phyloP scores from a whole-genome alignment of 164 flowering plant species.

The Liquidambar formosana region DNA sequence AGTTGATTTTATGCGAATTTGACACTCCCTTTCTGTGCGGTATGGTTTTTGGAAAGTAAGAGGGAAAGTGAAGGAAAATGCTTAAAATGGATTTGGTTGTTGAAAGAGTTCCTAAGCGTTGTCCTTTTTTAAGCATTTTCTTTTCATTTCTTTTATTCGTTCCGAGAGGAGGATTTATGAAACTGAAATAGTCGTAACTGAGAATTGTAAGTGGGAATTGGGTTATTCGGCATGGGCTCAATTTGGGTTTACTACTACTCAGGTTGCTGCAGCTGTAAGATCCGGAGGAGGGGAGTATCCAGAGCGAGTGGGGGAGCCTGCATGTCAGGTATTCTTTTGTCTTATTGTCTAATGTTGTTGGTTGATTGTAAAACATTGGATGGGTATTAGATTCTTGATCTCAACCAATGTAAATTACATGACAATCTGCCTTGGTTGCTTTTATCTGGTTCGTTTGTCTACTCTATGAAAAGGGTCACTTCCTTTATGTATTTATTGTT shows the following conservation, averaged over 20 bases:
- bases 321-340: conserved; percentile 36
- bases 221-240: background rate
- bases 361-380: background rate
- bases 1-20: background rate
- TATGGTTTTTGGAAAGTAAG: background rate
- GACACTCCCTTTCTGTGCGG: background rate
- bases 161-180: background rate
- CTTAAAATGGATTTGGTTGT: background rate
- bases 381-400: background rate
- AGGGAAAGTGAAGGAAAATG: background rate
- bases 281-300: conserved; percentile 47
- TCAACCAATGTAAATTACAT: background rate
- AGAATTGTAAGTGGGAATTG: background rate
- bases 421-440: no score
- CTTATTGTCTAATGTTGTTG: background rate
- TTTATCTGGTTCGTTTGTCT: background rate
- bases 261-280: conserved; percentile 47
- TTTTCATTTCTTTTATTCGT: background rate
- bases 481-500: background rate
- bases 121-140: background rate
- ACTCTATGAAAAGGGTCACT: background rate
- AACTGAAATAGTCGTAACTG: no score
- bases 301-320: conserved; percentile 45
- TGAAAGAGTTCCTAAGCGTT: background rate
- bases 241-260: conserved; percentile 1